Conservation (phyloP, 495 filamentous ascomycete genomes). For the Margaritispora aquatica region DNA sequence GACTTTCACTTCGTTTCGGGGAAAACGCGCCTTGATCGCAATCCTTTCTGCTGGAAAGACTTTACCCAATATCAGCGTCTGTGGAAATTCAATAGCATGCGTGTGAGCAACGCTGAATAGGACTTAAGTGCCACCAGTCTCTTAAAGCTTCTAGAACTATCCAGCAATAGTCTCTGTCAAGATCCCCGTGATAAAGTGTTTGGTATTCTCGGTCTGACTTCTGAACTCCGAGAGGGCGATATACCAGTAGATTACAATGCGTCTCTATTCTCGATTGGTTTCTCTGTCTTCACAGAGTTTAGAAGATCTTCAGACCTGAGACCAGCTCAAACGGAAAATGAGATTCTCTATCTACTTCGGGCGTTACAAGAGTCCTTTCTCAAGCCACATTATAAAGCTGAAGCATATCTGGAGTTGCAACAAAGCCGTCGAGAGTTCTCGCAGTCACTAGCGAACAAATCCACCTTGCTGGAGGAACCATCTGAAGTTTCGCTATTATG, state of each 20-base stretch:
- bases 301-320: too few species aligned
- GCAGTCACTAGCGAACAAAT: too few species aligned
- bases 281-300: too few species aligned
- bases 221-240: background rate
- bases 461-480: too few species aligned
- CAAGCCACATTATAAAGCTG: too few species aligned
- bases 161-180: background rate
- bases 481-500: too few species aligned
- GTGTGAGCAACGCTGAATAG: background rate
- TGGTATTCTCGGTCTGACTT: background rate
- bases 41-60: background rate
- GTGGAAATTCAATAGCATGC: background rate
- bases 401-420: too few species aligned
- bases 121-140: background rate
- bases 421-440: too few species aligned
- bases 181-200: background rate
- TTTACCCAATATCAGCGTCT: background rate
- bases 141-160: background rate
- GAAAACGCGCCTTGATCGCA: background rate
- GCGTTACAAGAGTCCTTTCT: too few species aligned
- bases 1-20: background rate
- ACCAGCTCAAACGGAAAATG: too few species aligned
- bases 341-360: too few species aligned
- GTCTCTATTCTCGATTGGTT: background rate
- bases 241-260: background rate